Evolutionary conservation across 768 basidiomycete species (phyloP), one percentile per base, ranked within the genome.

Genomic region (Strobilomyces dryophilus): DNA sequence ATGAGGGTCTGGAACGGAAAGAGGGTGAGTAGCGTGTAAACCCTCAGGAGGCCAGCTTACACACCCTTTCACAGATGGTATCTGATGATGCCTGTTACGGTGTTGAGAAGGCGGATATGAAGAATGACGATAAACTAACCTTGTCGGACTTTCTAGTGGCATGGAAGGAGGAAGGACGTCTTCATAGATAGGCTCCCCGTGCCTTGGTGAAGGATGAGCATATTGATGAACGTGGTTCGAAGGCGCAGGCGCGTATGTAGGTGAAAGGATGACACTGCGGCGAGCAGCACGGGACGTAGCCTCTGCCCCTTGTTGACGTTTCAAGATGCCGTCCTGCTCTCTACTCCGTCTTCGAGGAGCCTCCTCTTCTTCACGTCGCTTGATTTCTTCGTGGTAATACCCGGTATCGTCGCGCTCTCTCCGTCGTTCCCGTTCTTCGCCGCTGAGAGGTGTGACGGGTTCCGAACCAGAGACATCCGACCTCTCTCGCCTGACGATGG

Each of bases 61-160:
- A 53, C 55, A 76, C 77, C 66, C 67, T 58, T 72, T 67, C 48
- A 65, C 58, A 56, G 66, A 60, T 48, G 71, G 73, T 7, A 46
- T 44, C 40, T 57, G 62, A 46, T 61, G 57, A 46, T 61, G 57
- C 48, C 61, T 68, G 59, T 54, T 61, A 54, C 14, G 59, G 58
- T 18, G 63, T 56, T 65, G 61, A 53, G 55, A 45, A 14, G 57
- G 15, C 75, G 61, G 31, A 76, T 69, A 56, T 81, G 26, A 66
- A 58, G 40, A 55, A 44, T 74, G 73, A 5, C 68, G 75, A 57
- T 78, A 74, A 70, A 78, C 82, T 61, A 74, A 79, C 62, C 73
- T 72, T 18, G 74, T 75, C 34, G 86, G 87, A 57, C 76, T 84
- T 67, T 89, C 82, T 14, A 87, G 67, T n/a, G 87, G 85, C 73